Evolutionary conservation across 2,329 filamentous ascomycete species (phyloP).

Genomic region (Aspergillus sp.): DNA sequence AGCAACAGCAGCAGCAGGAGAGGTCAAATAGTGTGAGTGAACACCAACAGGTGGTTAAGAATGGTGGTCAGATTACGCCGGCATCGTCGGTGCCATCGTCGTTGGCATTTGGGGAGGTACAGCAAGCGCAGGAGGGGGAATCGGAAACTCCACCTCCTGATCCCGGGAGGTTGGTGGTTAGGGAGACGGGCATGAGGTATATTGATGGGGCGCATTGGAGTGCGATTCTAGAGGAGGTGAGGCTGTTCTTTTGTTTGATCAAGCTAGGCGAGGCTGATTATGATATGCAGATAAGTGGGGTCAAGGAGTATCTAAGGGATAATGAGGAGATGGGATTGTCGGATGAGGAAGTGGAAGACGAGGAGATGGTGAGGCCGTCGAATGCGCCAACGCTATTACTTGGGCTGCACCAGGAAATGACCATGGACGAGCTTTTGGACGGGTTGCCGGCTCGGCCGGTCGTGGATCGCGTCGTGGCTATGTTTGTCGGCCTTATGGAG

Average conservation of each 20-base stretch:
- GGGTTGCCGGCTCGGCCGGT: conserved; percentile 34
- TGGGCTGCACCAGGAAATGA: conserved; percentile 26
- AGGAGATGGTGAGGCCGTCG: conserved; percentile 20
- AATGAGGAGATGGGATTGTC: conserved; percentile 18
- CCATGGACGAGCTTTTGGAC: conserved; percentile 35
- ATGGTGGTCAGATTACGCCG: conserved; percentile 9
- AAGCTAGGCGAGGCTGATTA: neutral
- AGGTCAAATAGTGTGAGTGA: neutral
- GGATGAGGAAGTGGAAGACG: conserved; percentile 28
- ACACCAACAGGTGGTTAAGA: neutral
- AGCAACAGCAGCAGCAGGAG: conserved; percentile 18
- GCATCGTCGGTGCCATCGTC: conserved; percentile 3
- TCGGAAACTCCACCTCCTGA: conserved; percentile 21
- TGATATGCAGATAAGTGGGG: conserved; percentile 33
- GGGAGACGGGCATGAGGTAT: conserved; percentile 36
- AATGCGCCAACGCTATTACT: conserved; percentile 32
- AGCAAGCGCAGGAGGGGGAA: conserved; percentile 6
- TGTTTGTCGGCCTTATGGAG: conserved; percentile 36
- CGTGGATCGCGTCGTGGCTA: conserved; percentile 37
- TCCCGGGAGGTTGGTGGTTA: conserved; percentile 34
- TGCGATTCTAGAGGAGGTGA: conserved; percentile 39
- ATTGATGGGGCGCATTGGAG: conserved; percentile 41
- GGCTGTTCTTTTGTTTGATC: neutral
- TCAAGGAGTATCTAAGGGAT: conserved; percentile 34
- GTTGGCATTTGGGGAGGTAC: no score